A percentile compares a stretch with the other conserved stretches of the same genome.
Evolutionary conservation across 495 filamentous ascomycete genomes (phyloP).

Genomic region (Glutinoglossum americanum): DNA sequence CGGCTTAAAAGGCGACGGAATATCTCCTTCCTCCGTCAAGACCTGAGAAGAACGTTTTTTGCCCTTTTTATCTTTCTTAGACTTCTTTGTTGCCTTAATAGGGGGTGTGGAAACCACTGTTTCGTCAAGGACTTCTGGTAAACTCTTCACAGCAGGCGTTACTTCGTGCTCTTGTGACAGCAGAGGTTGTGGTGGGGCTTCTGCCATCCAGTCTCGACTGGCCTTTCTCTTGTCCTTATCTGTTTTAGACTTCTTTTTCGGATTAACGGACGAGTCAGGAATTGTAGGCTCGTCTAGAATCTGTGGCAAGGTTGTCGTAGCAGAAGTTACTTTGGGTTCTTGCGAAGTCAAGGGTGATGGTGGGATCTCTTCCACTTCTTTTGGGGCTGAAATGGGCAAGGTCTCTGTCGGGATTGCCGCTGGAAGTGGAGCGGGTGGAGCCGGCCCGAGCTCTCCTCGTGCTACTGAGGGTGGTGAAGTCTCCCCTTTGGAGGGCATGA

Average conservation of each 20-base stretch:
- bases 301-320: background rate
- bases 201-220: background rate
- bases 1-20: background rate
- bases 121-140: too few species aligned
- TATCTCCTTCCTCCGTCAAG: background rate
- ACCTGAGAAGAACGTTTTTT: background rate
- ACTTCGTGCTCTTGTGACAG: too few species aligned
- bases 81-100: background rate
- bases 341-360: background rate
- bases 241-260: background rate
- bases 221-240: background rate
- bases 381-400: background rate
- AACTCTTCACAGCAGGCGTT: too few species aligned
- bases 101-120: too few species aligned
- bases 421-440: background rate
- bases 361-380: background rate
- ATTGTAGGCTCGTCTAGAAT: background rate
- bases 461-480: background rate
- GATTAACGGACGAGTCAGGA: background rate
- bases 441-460: background rate
- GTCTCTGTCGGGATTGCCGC: background rate
- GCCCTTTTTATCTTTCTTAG: background rate
- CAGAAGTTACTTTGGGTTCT: background rate
- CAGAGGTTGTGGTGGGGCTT: background rate
- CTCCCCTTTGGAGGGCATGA: background rate